Percentiles rank a stretch among this genome's conserved stretches.
phyloP scores from a whole-genome alignment of 768 basidiomycete species.

The Termitomyces sp. region DNA sequence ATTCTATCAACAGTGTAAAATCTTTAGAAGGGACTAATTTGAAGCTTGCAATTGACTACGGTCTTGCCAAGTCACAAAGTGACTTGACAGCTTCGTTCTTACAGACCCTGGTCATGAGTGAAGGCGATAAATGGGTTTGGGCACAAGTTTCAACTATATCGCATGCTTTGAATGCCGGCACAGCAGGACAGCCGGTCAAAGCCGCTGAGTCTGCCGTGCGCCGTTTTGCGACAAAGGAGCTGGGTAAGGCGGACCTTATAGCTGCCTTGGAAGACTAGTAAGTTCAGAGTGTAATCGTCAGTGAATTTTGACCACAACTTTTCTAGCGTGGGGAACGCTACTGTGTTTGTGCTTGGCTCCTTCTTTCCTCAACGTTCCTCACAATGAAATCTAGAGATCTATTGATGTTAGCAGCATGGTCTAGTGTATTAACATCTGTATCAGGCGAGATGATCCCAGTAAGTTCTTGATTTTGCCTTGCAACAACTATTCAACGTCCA shows the following conservation, averaged over 20 bases:
- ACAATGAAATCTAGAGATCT: constrained; percentile 45
- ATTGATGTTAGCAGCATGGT: constrained; percentile 80
- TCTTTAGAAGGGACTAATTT: constrained; percentile 56
- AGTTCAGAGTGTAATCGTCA: constrained; percentile 21
- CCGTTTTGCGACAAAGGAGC: constrained; percentile 81
- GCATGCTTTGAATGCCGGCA: constrained; percentile 62
- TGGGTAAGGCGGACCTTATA: constrained; percentile 73
- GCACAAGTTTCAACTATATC: constrained; percentile 63
- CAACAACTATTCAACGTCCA: neutral
- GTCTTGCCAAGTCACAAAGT: constrained; percentile 72
- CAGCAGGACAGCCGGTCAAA: constrained; percentile 67
- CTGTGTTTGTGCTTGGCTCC: constrained; percentile 32
- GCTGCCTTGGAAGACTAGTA: constrained; percentile 89
- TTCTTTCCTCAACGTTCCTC: neutral
- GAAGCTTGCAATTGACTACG: constrained; percentile 89
- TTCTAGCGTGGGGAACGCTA: constrained; percentile 80
- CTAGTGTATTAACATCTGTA: constrained; percentile 50
- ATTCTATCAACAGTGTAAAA: neutral
- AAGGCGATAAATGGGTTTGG: constrained; percentile 88
- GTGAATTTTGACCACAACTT: neutral
- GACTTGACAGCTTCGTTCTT: constrained; percentile 89
- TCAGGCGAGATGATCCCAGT: constrained; percentile 71
- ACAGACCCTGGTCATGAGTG: constrained; percentile 94
- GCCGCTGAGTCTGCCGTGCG: constrained; percentile 73
- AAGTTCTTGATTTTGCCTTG: constrained; percentile 16